These are phyloP conservation scores for Ustulina deusta DNA, from an alignment of 2,329 filamentous ascomycete species.

Conservation along the genomic window DNA sequence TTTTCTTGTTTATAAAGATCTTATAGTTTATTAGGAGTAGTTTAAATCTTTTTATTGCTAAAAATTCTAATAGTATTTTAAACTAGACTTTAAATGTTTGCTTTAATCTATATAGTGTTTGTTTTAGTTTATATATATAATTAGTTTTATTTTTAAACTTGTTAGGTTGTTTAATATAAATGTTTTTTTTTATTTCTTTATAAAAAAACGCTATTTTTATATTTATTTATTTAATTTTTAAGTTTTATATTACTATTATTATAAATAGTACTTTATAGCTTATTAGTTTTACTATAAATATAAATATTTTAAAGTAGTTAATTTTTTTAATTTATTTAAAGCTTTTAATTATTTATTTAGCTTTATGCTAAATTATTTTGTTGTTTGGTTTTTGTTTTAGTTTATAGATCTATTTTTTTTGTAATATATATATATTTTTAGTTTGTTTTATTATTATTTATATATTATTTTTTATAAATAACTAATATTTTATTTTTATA, in stretches of 20 bases:
- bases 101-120: conserved; percentile 14
- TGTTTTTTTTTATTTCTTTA: conserved; percentile 20
- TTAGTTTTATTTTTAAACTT: conserved; percentile 17
- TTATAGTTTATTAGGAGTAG: conserved; percentile 10
- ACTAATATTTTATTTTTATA: conserved; percentile 3
- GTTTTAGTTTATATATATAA: conserved; percentile 18
- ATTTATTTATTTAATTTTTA: conserved; percentile 27
- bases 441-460: not conserved
- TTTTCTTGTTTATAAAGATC: conserved; percentile 15
- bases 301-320: conserved; percentile 21
- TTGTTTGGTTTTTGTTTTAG: conserved; percentile 11
- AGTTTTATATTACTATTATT: not conserved
- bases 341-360: not conserved
- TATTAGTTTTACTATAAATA: conserved; percentile 18
- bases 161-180: conserved; percentile 19
- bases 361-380: not conserved
- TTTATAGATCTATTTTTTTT: conserved; percentile 15
- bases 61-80: conserved; percentile 22
- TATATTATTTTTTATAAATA: conserved; percentile 3
- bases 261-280: conserved; percentile 21
- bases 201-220: conserved; percentile 19
- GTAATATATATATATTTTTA: conserved; percentile 1
- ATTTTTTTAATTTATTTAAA: conserved; percentile 25
- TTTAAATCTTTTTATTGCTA: conserved; percentile 2
- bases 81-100: conserved; percentile 17